Evolutionary conservation across 352 stramenopile species (phyloP).

Genomic region (Pythium folliculosum): DNA sequence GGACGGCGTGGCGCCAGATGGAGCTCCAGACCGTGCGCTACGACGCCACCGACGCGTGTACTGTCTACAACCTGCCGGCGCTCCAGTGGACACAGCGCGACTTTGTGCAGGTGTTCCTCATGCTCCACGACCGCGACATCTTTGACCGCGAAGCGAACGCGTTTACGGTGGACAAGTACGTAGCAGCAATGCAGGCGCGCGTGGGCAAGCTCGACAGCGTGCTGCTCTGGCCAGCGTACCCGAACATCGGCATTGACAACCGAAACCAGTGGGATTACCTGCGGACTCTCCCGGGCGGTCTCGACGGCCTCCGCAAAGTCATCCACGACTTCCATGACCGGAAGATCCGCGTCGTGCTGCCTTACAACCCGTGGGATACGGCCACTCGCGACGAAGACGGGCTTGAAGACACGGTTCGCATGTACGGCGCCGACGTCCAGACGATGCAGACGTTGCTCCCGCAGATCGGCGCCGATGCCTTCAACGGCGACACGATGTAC

Average conservation of each 20-base stretch:
- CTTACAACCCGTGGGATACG: conserved; percentile 87
- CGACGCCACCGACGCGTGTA: conserved; percentile 49
- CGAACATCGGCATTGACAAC: conserved; percentile 81
- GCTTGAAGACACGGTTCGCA: conserved; percentile 56
- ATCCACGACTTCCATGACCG: conserved; percentile 64
- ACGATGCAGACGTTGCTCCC: conserved; percentile 46
- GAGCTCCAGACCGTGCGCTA: conserved; percentile 73
- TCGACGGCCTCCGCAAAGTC: conserved; percentile 45
- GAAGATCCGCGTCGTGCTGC: conserved; percentile 66
- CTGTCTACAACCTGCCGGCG: conserved; percentile 66
- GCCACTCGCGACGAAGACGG: conserved; percentile 60
- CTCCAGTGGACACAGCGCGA: conserved; percentile 76
- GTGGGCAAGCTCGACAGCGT: conserved; percentile 75
- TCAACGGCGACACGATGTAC: conserved; percentile 91
- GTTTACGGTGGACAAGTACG: conserved; percentile 74
- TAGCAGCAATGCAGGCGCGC: conserved; percentile 51
- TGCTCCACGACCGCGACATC: conserved; percentile 79
- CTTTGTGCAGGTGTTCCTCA: conserved; percentile 76
- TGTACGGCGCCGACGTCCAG: conserved; percentile 75
- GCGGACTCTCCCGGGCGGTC: conserved; percentile 53
- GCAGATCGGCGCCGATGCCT: conserved; percentile 58
- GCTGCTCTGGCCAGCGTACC: conserved; percentile 82
- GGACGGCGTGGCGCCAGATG: conserved; percentile 68
- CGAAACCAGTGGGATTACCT: conserved; percentile 83
- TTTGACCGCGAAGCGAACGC: conserved; percentile 62